These are phyloP conservation scores for Epichloe gansuensis DNA, from an alignment of 2,329 filamentous ascomycete genomes.

Conservation along the genomic window DNA sequence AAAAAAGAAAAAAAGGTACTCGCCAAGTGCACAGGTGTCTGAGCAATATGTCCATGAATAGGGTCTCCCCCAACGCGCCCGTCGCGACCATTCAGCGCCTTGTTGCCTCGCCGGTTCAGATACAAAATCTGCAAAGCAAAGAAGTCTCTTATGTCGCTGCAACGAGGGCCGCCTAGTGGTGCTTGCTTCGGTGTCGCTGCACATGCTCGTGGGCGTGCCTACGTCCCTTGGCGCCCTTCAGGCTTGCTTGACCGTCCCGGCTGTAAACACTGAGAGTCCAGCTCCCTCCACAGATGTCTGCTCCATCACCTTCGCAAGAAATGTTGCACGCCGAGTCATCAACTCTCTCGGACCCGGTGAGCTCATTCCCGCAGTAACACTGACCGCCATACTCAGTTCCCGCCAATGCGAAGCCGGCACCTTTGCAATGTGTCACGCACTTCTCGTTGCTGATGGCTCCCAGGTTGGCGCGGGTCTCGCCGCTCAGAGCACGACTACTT, in stretches of 20 bases:
- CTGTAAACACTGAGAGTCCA: constrained; percentile 33
- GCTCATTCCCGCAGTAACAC: constrained; percentile 37
- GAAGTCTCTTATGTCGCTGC: not conserved
- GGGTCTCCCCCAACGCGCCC: not conserved
- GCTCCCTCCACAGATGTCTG: constrained; percentile 37
- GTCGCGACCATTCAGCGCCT: too few relatives aligned
- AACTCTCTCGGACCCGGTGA: constrained; percentile 24
- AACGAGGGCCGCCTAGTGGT: constrained; percentile 9
- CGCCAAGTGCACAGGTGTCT: not conserved
- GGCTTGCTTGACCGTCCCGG: constrained; percentile 19
- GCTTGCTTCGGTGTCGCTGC: constrained; percentile 20
- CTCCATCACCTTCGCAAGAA: constrained; percentile 34
- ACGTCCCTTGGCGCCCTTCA: constrained; percentile 17
- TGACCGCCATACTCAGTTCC: constrained; percentile 39
- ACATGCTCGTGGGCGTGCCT: constrained; percentile 26
- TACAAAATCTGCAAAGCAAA: not conserved
- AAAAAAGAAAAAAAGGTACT: not conserved
- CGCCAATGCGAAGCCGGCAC: constrained; percentile 28
- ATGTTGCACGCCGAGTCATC: constrained; percentile 29
- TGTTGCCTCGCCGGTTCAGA: not conserved
- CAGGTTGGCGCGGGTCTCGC: constrained; percentile 26
- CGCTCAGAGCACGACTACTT: constrained; percentile 24
- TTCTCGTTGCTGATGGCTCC: constrained; percentile 30
- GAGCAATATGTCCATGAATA: constrained; percentile 2
- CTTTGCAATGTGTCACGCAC: constrained; percentile 36